Conservation (phyloP, 1,284 basidiomycete species). For the Puccinia brachypodii region DNA sequence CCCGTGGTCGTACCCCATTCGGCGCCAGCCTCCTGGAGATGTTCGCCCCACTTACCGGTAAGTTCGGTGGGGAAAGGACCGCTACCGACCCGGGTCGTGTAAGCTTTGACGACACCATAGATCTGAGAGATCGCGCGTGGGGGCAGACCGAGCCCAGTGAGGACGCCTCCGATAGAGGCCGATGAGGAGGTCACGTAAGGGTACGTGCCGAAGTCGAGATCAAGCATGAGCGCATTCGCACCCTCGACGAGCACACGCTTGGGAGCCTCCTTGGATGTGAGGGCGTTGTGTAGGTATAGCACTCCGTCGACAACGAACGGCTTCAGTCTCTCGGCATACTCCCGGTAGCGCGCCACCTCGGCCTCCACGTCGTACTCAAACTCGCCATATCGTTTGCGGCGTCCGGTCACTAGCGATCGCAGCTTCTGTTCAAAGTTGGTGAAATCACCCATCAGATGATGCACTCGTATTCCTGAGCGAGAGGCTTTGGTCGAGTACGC, state of each 20-base stretch:
- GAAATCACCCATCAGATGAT: slow-evolving; percentile 57
- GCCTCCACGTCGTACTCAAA: slow-evolving; percentile 58
- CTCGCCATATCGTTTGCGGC: slow-evolving; percentile 58
- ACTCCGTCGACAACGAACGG: slow-evolving; percentile 58
- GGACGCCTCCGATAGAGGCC: slow-evolving; percentile 58
- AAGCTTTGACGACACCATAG: slow-evolving; percentile 58
- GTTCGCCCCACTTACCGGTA: slow-evolving; percentile 54
- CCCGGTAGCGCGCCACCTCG: slow-evolving; percentile 57
- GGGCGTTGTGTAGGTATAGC: slow-evolving; percentile 57
- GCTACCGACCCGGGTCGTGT: slow-evolving; percentile 58
- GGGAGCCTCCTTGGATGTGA: slow-evolving; percentile 52
- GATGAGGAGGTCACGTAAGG: slow-evolving; percentile 58
- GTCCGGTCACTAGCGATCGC: slow-evolving; percentile 57
- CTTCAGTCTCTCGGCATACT: slow-evolving; percentile 56
- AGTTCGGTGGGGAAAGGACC: slow-evolving; percentile 59
- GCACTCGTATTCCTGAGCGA: slow-evolving; percentile 57
- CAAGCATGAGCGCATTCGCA: slow-evolving; percentile 58
- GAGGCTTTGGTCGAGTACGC: slow-evolving; percentile 59
- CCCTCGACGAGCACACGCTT: slow-evolving; percentile 58
- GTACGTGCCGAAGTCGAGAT: slow-evolving; percentile 58
- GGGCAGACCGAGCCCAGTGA: slow-evolving; percentile 57
- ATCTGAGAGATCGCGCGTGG: slow-evolving; percentile 55
- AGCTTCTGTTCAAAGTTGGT: slow-evolving; percentile 57
- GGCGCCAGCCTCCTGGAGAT: slow-evolving; percentile 58
- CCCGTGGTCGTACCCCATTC: slow-evolving; percentile 58